phyloP scores from a whole-genome alignment of 768 basidiomycete species.

The Tephrocybe sp. region DNA sequence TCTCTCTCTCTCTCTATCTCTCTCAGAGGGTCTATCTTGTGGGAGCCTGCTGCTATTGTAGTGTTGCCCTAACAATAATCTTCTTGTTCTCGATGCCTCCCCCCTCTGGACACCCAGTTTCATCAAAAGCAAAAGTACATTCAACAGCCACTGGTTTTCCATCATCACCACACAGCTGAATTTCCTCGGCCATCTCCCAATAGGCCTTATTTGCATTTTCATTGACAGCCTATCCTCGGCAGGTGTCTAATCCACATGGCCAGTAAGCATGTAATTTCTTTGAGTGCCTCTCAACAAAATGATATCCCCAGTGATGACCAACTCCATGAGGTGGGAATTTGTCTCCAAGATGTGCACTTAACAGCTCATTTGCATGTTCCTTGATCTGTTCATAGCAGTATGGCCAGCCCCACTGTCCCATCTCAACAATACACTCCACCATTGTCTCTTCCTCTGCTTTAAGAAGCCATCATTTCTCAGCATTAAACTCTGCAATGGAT shows the following conservation, averaged over 20 bases:
- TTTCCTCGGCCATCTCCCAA: not conserved
- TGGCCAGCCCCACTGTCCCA: not conserved
- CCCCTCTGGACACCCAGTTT: conserved; percentile 3
- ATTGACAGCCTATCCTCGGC: conserved; percentile 13
- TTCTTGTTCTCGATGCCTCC: not conserved
- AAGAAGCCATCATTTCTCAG: not conserved
- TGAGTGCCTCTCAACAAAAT: conserved; percentile 10
- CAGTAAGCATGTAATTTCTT: conserved; percentile 3
- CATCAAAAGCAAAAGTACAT: conserved; percentile 3
- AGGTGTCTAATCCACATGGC: conserved; percentile 6
- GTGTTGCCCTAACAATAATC: too few relatives aligned
- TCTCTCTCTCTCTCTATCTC: too few relatives aligned
- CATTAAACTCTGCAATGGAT: conserved; percentile 5
- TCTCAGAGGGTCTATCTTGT: too few relatives aligned
- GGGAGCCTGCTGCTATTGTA: too few relatives aligned
- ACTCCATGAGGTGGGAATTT: conserved; percentile 6
- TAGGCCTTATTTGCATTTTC: conserved; percentile 10
- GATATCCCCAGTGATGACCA: not conserved
- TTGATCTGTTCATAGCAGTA: conserved; percentile 7
- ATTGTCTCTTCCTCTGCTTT: not conserved
- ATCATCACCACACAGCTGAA: conserved; percentile 7
- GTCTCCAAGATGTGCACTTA: conserved; percentile 2
- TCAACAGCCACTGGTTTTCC: conserved; percentile 1
- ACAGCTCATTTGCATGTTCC: conserved; percentile 13
- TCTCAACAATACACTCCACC: not conserved